Percentiles rank a stretch among this genome's conserved stretches.
Evolutionary conservation across 345 rosid species (phyloP).

Genomic region (Salix purpurea): DNA sequence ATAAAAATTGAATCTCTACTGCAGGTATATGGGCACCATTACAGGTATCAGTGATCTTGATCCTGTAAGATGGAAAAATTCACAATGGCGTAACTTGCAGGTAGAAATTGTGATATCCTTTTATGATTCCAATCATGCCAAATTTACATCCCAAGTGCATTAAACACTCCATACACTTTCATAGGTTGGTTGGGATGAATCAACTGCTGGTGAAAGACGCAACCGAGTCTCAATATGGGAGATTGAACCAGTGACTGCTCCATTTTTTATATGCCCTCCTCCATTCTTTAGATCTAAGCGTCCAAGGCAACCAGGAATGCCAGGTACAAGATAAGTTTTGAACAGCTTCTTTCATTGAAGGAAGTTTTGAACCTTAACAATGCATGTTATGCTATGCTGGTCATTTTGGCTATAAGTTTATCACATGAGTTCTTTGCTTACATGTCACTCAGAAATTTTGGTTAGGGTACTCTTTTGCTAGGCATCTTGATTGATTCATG

Average conservation of each 20-base stretch:
- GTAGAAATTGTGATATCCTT: slow-evolving; percentile 21
- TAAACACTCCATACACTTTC: slow-evolving; percentile 4
- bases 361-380: background rate
- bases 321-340: slow-evolving; percentile 33
- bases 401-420: background rate
- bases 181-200: slow-evolving; percentile 99
- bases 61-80: slow-evolving; percentile 85
- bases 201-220: slow-evolving; percentile 81
- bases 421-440: background rate
- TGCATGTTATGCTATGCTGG: background rate
- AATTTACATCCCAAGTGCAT: background rate
- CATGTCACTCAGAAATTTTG: background rate
- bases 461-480: background rate
- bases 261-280: slow-evolving; percentile 88
- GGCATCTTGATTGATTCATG: slow-evolving; percentile 8
- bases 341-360: background rate
- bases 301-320: slow-evolving; percentile 80
- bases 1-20: slow-evolving; percentile 11
- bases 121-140: background rate
- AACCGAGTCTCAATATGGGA: slow-evolving; percentile 92
- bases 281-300: slow-evolving; percentile 83
- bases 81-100: slow-evolving; percentile 97
- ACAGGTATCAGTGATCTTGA: slow-evolving; percentile 86
- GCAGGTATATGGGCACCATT: slow-evolving; percentile 94
- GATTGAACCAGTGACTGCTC: slow-evolving; percentile 88